Evolutionary conservation across 1,139 yeast species (phyloP), one percentile per base, ranked within the genome.

Genomic region (Candida sp.): DNA sequence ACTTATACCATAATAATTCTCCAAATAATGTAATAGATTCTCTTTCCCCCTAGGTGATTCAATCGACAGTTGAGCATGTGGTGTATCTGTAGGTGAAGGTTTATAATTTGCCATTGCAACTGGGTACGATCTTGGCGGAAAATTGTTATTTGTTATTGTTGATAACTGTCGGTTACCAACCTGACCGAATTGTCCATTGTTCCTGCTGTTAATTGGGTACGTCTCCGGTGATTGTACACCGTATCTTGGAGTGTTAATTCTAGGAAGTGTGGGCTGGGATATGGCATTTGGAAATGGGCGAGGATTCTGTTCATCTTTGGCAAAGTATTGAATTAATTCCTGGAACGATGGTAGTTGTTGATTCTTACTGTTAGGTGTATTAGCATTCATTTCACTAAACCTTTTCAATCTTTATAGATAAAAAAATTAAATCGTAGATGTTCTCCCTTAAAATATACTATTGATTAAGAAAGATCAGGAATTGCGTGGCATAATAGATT

Each of bases 331-430:
- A 15, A 37, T 29, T 35, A 50, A 46, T 36, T 50, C 53, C 35
- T 49, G 54, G 38, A 50, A 49, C 4, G 54, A 50, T 5, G 54
- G 54, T 11, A 37, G 12, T n/a, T 37, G 38, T 9, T 25, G 38
- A 9, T 36, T 22, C 21, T 19, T 27, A 9, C n/a, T n/a, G 27
- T 22, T 22, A 8, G 38, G 12, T 5, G 29, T 25, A 11, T 25
- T 25, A 6, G 19, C 9, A 9, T 27, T 27, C 34, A 29, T 37
- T 15, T 29, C n/a, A n/a, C n/a, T 3, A 1, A 35, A 25, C 2
- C 32, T 2, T 8, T 25, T 25, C 29, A 25, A 25, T 25, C 11
- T 25, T 3, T 7, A 25, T 25, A 25, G 11, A 11, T 25, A 32
- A 32, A 11, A 32, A 32, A 32, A n/a, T 32, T 12, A 11, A 12